Percentiles rank a stretch among this genome's conserved stretches.
phyloP scores from a whole-genome alignment of 2,329 filamentous ascomycete genomes.

The Penicillium sp. region DNA sequence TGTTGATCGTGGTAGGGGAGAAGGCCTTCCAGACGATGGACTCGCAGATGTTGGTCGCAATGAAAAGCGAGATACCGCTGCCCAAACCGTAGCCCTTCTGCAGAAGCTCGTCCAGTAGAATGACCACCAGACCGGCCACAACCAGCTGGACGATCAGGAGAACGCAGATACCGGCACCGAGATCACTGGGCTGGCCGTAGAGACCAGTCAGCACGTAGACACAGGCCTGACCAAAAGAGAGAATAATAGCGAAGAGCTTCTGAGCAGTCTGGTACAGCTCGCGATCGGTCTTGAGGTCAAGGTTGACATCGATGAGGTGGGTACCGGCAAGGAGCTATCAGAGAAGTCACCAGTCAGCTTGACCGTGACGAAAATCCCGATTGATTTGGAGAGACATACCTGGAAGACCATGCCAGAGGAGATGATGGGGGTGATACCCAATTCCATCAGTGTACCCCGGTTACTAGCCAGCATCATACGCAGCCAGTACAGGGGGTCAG shows the following conservation, averaged over 20 bases:
- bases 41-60: constrained; percentile 99
- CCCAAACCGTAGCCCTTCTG: constrained; percentile 99
- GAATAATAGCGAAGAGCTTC: constrained; percentile 96
- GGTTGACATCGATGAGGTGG: constrained; percentile 99
- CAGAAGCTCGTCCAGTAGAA: constrained; percentile 96
- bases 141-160: constrained; percentile 97
- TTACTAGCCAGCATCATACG: constrained; percentile 99
- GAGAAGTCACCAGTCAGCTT: constrained; percentile 14
- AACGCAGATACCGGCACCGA: constrained; percentile 96
- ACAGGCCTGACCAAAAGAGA: constrained; percentile 94
- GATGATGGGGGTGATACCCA: constrained; percentile 98
- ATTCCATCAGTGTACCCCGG: constrained; percentile 88
- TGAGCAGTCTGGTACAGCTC: constrained; percentile 99
- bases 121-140: constrained; percentile 95
- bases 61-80: constrained; percentile 98
- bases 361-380: background rate
- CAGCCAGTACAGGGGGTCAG: constrained; percentile 98
- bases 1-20: constrained; percentile 98
- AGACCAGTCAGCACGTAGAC: constrained; percentile 98
- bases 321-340: constrained; percentile 84
- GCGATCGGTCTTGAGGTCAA: constrained; percentile 98
- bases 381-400: constrained; percentile 35
- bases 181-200: constrained; percentile 92
- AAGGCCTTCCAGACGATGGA: constrained; percentile 99
- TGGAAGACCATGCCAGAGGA: constrained; percentile 99